Percentiles rank a stretch among this genome's conserved stretches.
phyloP scores from a whole-genome alignment of 1,139 yeast species.

The Hansenula sp. region DNA sequence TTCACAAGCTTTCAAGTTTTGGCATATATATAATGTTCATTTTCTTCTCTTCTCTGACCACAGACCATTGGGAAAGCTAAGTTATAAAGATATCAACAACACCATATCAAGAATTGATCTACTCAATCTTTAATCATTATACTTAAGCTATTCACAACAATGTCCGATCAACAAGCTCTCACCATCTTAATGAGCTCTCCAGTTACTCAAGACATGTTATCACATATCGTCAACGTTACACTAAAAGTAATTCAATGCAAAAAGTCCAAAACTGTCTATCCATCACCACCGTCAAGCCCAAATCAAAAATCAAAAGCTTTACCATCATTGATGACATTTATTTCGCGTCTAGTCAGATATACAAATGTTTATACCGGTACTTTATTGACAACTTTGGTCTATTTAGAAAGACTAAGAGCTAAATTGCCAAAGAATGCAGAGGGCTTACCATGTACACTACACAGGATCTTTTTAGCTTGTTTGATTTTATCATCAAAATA shows the following conservation, averaged over 20 bases:
- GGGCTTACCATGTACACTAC: constrained; percentile 75
- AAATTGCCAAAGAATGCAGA: constrained; percentile 67
- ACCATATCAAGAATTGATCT: background rate
- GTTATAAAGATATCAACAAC: too few species aligned
- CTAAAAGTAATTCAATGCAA: constrained; percentile 61
- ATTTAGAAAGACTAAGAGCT: constrained; percentile 55
- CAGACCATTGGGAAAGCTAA: too few species aligned
- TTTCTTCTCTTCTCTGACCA: background rate
- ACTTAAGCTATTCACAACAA: constrained; percentile 8
- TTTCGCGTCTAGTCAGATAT: constrained; percentile 63
- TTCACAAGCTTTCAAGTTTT: background rate
- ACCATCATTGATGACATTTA: constrained; percentile 74
- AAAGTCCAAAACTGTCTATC: constrained; percentile 28
- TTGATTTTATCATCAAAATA: constrained; percentile 67
- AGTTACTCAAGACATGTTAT: constrained; percentile 63
- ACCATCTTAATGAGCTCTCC: constrained; percentile 52
- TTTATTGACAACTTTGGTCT: constrained; percentile 66
- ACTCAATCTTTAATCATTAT: too few species aligned
- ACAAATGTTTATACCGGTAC: constrained; percentile 79
- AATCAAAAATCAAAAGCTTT: constrained; percentile 20
- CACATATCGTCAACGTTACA: constrained; percentile 57
- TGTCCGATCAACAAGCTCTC: constrained; percentile 54
- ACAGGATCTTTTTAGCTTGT: constrained; percentile 71
- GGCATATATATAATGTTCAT: background rate
- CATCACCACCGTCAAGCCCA: constrained; percentile 36